Conservation (phyloP, 345 rosid genomes). For the Streptanthus diversifolius region DNA sequence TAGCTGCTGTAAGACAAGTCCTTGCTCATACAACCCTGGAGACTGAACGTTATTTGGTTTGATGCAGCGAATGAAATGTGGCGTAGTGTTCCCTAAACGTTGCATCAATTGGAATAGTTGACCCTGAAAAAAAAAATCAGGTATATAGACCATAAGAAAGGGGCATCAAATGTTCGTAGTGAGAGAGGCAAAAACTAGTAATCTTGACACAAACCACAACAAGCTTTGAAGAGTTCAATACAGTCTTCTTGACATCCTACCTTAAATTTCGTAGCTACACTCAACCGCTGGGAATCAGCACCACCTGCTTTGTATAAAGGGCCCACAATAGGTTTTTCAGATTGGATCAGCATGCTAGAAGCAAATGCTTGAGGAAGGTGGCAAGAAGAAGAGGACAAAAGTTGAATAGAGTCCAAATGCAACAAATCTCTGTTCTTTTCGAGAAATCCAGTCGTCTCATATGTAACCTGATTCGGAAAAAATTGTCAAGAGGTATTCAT, state of each 20-base stretch:
- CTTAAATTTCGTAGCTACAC: slow-evolving; percentile 95
- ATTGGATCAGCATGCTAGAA: slow-evolving; percentile 73
- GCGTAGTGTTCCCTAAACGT: slow-evolving; percentile 88
- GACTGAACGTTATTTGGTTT: slow-evolving; percentile 92
- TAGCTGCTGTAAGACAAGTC: slow-evolving; percentile 88
- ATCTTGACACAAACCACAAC: slow-evolving; percentile 10
- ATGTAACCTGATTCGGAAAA: slow-evolving; percentile 61
- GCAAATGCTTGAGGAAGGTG: slow-evolving; percentile 90
- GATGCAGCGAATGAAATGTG: slow-evolving; percentile 97
- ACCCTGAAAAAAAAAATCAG: slow-evolving; percentile 44
- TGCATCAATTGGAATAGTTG: slow-evolving; percentile 98
- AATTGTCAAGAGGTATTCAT: slow-evolving; percentile 28
- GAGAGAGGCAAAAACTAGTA: neutral
- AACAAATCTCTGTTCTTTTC: slow-evolving; percentile 96
- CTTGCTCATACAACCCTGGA: slow-evolving; percentile 85
- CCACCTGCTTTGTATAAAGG: slow-evolving; percentile 92
- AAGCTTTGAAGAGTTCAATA: slow-evolving; percentile 1
- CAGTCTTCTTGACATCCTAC: slow-evolving; percentile 34
- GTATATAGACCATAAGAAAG: slow-evolving; percentile 14
- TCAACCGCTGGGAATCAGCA: slow-evolving; percentile 92
- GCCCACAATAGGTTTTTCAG: slow-evolving; percentile 72
- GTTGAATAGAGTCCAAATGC: slow-evolving; percentile 90
- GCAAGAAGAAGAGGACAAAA: slow-evolving; percentile 84
- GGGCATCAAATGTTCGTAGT: neutral
- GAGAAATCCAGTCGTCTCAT: slow-evolving; percentile 89